These are phyloP conservation scores for Beauveria caledonica DNA, from an alignment of 2,329 filamentous ascomycete species.

Conservation along the genomic window DNA sequence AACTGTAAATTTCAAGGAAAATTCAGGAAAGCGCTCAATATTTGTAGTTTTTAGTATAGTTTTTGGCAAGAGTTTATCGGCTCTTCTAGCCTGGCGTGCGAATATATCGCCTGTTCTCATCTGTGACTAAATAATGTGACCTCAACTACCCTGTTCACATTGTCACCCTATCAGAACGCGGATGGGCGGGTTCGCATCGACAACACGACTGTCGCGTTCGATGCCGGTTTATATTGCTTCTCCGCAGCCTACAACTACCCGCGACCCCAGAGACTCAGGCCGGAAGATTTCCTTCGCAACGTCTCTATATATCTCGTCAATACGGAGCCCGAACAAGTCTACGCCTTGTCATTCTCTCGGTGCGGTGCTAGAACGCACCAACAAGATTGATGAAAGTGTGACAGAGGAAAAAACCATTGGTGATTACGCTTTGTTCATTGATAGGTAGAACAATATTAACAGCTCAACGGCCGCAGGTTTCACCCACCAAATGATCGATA, in stretches of 20 bases:
- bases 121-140: slow-evolving; percentile 57
- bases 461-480: slow-evolving; percentile 44
- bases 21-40: too few relatives aligned
- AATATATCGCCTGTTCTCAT: slow-evolving; percentile 44
- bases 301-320: slow-evolving; percentile 36
- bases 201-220: slow-evolving; percentile 37
- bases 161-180: slow-evolving; percentile 29
- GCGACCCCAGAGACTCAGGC: slow-evolving; percentile 46
- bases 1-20: too few relatives aligned
- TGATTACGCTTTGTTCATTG: slow-evolving; percentile 55
- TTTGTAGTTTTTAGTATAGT: too few relatives aligned
- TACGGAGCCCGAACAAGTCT: slow-evolving; percentile 37
- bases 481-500: slow-evolving; percentile 55
- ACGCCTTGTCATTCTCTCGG: slow-evolving; percentile 52
- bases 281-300: slow-evolving; percentile 40
- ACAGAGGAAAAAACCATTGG: slow-evolving; percentile 59
- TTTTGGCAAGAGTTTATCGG: slow-evolving; percentile 22
- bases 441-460: slow-evolving; percentile 41
- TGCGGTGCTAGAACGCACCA: slow-evolving; percentile 52
- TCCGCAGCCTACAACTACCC: slow-evolving; percentile 54
- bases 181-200: slow-evolving; percentile 28
- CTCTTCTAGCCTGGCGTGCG: slow-evolving; percentile 30
- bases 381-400: slow-evolving; percentile 49
- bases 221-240: slow-evolving; percentile 47
- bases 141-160: slow-evolving; percentile 43